Conservation (phyloP, 2,329 filamentous ascomycete genomes). For the Aureobasidium mangrovei region DNA sequence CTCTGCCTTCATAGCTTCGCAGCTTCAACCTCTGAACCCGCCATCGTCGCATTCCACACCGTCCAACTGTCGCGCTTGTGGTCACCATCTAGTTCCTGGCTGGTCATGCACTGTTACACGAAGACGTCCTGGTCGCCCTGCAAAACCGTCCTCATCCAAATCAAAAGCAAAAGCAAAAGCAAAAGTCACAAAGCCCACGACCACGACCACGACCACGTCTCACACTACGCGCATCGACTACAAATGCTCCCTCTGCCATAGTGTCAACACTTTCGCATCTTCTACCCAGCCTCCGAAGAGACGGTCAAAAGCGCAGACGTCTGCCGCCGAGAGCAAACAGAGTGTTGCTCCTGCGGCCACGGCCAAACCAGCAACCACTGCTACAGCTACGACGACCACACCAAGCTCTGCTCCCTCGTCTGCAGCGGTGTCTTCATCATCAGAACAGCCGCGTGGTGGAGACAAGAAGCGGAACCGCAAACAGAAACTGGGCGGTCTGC, state of each 20-base stretch:
- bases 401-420: neutral
- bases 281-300: neutral
- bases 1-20: conserved; percentile 14
- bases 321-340: neutral
- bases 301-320: neutral
- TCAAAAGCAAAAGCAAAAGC: neutral
- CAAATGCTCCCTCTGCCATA: conserved; percentile 1
- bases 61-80: conserved; percentile 29
- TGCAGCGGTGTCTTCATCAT: neutral
- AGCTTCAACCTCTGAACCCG: neutral
- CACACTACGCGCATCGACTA: neutral
- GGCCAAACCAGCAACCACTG: neutral
- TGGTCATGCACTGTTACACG: conserved; percentile 22
- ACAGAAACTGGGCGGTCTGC: conserved; percentile 45
- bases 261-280: neutral
- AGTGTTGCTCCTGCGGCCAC: neutral
- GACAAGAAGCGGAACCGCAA: conserved; percentile 46
- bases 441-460: neutral
- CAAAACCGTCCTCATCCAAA: neutral
- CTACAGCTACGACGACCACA: neutral
- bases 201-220: neutral
- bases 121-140: neutral
- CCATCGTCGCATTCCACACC: neutral
- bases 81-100: conserved; percentile 30
- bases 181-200: conserved; percentile 3